Conservation (phyloP, 2,329 filamentous ascomycete species). For the Verticillium isaacii region DNA sequence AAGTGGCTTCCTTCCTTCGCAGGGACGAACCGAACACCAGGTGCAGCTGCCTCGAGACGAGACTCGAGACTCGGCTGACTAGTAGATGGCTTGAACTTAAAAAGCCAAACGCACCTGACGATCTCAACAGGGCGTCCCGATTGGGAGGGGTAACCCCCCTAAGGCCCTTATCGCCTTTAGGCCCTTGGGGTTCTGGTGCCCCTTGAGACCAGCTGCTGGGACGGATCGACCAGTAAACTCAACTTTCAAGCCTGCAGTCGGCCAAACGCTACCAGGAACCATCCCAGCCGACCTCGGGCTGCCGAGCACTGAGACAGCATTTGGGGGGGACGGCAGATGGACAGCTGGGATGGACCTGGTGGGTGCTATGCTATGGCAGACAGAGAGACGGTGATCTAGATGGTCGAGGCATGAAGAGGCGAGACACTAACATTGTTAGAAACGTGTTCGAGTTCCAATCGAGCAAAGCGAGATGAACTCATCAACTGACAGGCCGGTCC, state of each 20-base stretch:
- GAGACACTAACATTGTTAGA: background rate
- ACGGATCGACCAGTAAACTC: background rate
- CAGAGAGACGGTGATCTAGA: background rate
- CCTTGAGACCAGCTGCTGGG: background rate
- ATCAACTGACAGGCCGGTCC: background rate
- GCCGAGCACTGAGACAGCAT: background rate
- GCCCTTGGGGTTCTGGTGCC: background rate
- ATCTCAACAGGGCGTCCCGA: background rate
- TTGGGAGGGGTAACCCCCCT: background rate
- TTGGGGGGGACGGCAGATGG: too few species aligned
- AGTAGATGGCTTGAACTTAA: background rate
- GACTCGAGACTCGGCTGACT: background rate
- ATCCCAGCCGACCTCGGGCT: background rate
- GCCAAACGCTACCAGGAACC: background rate
- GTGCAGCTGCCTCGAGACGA: background rate
- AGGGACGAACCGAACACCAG: background rate
- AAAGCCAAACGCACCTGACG: background rate
- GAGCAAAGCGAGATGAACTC: background rate
- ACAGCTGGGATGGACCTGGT: background rate
- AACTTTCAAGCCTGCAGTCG: background rate
- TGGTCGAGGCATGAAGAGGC: background rate
- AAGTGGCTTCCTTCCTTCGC: background rate
- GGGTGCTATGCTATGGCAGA: background rate
- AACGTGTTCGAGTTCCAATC: background rate
- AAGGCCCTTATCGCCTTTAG: too few species aligned